These are phyloP conservation scores for Petrea volubilis DNA, from an alignment of 257 asterid species.

Conservation along the genomic window DNA sequence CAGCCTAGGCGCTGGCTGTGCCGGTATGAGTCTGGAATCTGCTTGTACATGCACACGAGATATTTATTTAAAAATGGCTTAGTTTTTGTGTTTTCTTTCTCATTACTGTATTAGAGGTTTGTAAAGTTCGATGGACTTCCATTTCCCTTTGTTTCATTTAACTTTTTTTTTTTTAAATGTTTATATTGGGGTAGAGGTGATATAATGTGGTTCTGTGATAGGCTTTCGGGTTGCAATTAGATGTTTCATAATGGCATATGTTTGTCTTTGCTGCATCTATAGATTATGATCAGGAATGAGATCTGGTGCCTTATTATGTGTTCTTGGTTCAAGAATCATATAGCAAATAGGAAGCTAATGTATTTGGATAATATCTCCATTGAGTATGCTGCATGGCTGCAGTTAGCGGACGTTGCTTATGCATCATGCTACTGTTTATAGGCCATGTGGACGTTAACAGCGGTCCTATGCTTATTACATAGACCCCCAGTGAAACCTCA, in stretches of 20 bases:
- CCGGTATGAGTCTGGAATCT: slow-evolving; percentile 49
- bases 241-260: not conserved
- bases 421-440: not conserved
- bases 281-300: not conserved
- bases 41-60: not conserved
- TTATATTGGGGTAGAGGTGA: too few species aligned
- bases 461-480: not conserved
- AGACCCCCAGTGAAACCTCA: not conserved
- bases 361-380: not conserved
- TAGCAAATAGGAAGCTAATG: too few species aligned
- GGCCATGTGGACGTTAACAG: not conserved
- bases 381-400: not conserved
- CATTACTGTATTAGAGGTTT: not conserved
- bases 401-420: not conserved
- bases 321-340: not conserved
- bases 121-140: not conserved
- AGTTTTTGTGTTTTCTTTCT: not conserved
- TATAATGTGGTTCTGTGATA: not conserved
- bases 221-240: not conserved
- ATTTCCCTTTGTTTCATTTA: not conserved
- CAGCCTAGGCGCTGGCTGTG: slow-evolving; percentile 98
- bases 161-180: not conserved
- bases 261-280: not conserved
- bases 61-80: not conserved
- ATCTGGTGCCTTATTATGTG: not conserved